Base-by-base conservation (phyloP, 495 filamentous ascomycete genomes). In the Trichoderma erinaceum region DNA sequence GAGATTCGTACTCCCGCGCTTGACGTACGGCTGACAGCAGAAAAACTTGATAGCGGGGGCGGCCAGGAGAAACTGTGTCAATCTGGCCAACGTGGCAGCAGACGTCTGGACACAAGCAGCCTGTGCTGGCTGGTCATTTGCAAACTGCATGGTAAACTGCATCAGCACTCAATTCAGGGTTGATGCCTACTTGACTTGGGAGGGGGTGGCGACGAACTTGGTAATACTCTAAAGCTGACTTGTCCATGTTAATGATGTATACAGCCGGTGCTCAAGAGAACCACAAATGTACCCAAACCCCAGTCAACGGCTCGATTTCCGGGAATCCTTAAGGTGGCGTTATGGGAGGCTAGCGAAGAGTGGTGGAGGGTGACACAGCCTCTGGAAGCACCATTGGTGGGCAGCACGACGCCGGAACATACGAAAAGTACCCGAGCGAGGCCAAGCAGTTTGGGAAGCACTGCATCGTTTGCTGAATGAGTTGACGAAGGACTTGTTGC, bases 51-150 rank as follows among this genome's bases (percentile, higher is more conserved):
- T 58, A 58, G 52, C 52, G 52, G 52, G 52, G 52, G 52, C 25
- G 18, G 52, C 52, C 15, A 29, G 21, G 52, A 58, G 25, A 29
- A 29, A 23, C 52, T 58, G 52, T 58, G 25, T 58, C 27, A 25
- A 58, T 58, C 52, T 58, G 52, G 25, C 25, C 52, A 58, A 58
- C 52, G 52, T 58, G 52, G 52, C 52, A 58, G 10, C 52, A 29
- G 21, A 27, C 52, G 52, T 58, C 52, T 58, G 52, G 52, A 29
- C 25, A 23, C 25, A 50, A 29, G n/a, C 52, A 58, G 52, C 52
- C 52, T 58, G 25, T 25, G 8, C 52, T 23, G 52, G 25, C 15
- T 50, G 46, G 46, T 18, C 46, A 50, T 50, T 58, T 29, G 15
- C 21, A 29, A 58, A 58, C 52, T 58, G 52, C 52, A 58, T 29